Evolutionary conservation across 306 rosid genomes (phyloP), one percentile per base, ranked within the genome.

Genomic region (Ormosia emarginata): DNA sequence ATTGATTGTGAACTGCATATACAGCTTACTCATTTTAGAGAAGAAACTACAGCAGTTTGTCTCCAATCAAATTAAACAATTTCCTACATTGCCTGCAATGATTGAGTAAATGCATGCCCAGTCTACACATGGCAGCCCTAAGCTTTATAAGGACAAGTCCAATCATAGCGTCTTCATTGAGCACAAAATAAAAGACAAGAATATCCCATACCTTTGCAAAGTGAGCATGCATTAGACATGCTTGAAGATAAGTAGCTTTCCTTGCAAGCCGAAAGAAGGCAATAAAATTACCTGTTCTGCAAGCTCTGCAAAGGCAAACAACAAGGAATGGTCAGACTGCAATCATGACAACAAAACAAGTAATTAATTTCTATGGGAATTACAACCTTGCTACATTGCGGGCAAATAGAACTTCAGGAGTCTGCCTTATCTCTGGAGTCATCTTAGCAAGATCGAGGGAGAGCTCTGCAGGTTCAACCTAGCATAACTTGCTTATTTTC

Each of bases 401-500:
- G 68, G 99, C 98, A 90, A 95, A 95, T 81, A 87, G 85, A 80
- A 95, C 94, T 89, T 95, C 98, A 18, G 94, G 87, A 61, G 98
- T 87, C 79, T 93, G 98, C 91, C 99, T 89, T 83, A 90, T 93
- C 85, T 90, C 97, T 15, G 98, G 92, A 75, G 98, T 88, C 99
- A 95, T 95, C 92, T 93, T 90, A 57, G 99, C 97, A 88, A 95
- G 98, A 90, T 95, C 99, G 53, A 93, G 98, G 32, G 99, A 95
- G 84, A 95, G 97, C 93, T 95, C 99, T 79, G 97, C 97, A 78
- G 99, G 97, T 91, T 95, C 98, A 90, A 95, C 99, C 99, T 93
- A 88, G 84, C 33, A 84, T 67, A 37, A 87, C 82, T 80, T 64
- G 79, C 72, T 86, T 84, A 82, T 77, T 82, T 88, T 79, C 79